phyloP scores from a whole-genome alignment of 176 grass and related monocot species.

The Pontederia crassipes region DNA sequence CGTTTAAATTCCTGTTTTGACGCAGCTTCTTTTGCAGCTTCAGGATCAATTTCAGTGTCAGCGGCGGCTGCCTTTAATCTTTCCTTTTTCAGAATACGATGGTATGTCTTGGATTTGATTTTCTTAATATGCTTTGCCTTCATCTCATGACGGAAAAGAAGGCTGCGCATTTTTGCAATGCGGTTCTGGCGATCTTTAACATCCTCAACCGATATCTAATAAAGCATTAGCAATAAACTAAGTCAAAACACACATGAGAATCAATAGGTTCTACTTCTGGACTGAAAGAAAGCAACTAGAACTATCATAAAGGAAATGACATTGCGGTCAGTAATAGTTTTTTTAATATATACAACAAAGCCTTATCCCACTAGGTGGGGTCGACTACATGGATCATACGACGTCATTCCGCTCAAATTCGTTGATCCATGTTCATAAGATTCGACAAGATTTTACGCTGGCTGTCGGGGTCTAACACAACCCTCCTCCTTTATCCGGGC shows the following conservation, averaged over 20 bases:
- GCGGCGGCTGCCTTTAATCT: conserved; percentile 45
- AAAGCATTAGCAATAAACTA: conserved; percentile 14
- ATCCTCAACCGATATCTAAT: conserved; percentile 69
- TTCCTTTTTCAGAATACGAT: conserved; percentile 83
- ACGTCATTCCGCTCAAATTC: too few relatives aligned
- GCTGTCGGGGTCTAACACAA: too few relatives aligned
- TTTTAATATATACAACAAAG: too few relatives aligned
- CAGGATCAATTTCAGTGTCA: conserved; percentile 64
- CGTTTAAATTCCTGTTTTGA: conserved; percentile 77
- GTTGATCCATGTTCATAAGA: too few relatives aligned
- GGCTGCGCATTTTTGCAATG: conserved; percentile 96
- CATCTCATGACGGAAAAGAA: conserved; percentile 86
- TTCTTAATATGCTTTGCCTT: conserved; percentile 94
- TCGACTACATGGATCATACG: too few relatives aligned
- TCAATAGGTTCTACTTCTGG: too few relatives aligned
- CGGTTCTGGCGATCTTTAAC: conserved; percentile 59
- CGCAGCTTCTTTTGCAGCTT: conserved; percentile 62
- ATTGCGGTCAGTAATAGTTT: too few relatives aligned
- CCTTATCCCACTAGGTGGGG: too few relatives aligned
- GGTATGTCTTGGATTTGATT: conserved; percentile 96
- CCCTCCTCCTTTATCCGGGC: too few relatives aligned
- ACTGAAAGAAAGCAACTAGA: too few relatives aligned
- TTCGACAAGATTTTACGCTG: too few relatives aligned
- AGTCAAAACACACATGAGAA: not conserved
- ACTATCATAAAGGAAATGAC: too few relatives aligned